phyloP scores from a whole-genome alignment of 1,284 basidiomycete species.

The Schizophyllum amplum region DNA sequence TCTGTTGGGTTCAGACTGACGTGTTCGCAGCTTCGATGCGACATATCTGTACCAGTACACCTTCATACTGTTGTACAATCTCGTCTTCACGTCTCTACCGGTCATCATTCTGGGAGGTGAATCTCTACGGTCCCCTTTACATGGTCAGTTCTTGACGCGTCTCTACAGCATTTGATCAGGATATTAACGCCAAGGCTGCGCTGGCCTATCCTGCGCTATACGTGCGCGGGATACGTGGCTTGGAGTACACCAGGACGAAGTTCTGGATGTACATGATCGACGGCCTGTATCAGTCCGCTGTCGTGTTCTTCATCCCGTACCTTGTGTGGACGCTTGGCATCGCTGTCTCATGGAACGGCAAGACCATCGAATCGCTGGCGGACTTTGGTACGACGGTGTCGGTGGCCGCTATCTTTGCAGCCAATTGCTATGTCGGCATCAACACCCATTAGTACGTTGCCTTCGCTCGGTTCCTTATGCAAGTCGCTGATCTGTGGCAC shows the following conservation, averaged over 20 bases:
- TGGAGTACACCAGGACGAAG: conserved; percentile 87
- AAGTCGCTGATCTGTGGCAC: conserved; percentile 5
- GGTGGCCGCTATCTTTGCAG: conserved; percentile 79
- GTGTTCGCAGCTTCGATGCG: conserved; percentile 69
- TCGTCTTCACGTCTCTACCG: conserved; percentile 90
- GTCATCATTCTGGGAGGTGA: conserved; percentile 85
- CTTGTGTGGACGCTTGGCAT: conserved; percentile 63
- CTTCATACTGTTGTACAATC: conserved; percentile 85
- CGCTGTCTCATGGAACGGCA: conserved; percentile 65
- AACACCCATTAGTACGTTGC: conserved; percentile 77
- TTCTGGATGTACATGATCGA: conserved; percentile 97
- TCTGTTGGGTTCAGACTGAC: conserved; percentile 3
- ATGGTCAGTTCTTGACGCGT: conserved; percentile 8
- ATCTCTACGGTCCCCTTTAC: conserved; percentile 14
- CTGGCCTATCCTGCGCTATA: conserved; percentile 93
- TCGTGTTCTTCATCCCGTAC: conserved; percentile 90
- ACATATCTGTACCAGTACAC: conserved; percentile 97
- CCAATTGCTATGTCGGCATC: conserved; percentile 83
- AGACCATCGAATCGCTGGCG: conserved; percentile 67
- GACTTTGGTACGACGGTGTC: conserved; percentile 94
- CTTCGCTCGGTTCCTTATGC: conserved; percentile 1
- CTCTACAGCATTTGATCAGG: conserved; percentile 83
- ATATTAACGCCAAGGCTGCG: conserved; percentile 85
- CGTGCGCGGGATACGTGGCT: conserved; percentile 83
- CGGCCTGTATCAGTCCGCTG: conserved; percentile 85